phyloP scores from a whole-genome alignment of 2,329 filamentous ascomycete species.

The Claviceps monticola region DNA sequence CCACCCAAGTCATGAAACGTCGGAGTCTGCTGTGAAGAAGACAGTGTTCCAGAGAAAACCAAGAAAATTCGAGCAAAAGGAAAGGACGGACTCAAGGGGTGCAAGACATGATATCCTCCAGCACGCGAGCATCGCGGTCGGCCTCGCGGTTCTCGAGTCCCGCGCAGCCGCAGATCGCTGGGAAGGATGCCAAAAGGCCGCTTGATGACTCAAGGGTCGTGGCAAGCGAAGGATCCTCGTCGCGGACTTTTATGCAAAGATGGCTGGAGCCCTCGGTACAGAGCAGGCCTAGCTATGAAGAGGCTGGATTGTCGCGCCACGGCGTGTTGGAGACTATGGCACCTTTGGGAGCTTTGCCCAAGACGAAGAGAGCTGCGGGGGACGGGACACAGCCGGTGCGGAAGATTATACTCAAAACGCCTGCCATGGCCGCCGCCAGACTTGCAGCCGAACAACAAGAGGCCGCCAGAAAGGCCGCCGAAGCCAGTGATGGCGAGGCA shows the following conservation, averaged over 20 bases:
- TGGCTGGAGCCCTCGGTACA: slow-evolving; percentile 47
- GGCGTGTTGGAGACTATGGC: slow-evolving; percentile 77
- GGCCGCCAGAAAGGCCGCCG: slow-evolving; percentile 8
- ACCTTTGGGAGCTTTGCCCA: slow-evolving; percentile 61
- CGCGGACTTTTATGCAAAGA: slow-evolving; percentile 37
- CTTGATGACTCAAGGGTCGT: slow-evolving; percentile 24
- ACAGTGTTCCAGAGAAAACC: neutral
- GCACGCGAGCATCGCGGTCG: slow-evolving; percentile 35
- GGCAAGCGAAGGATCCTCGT: slow-evolving; percentile 18
- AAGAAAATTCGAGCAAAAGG: neutral
- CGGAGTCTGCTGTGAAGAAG: neutral
- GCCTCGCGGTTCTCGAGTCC: slow-evolving; percentile 41
- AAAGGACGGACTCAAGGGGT: too few species aligned
- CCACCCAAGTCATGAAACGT: slow-evolving; percentile 1
- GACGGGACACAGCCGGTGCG: slow-evolving; percentile 19
- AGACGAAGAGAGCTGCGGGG: slow-evolving; percentile 28
- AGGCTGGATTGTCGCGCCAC: slow-evolving; percentile 57
- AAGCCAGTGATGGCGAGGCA: slow-evolving; percentile 11
- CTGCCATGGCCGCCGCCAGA: slow-evolving; percentile 15
- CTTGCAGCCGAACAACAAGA: slow-evolving; percentile 10
- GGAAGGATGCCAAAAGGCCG: slow-evolving; percentile 14
- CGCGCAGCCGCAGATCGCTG: slow-evolving; percentile 18
- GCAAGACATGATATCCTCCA: slow-evolving; percentile 26
- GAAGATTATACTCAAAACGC: slow-evolving; percentile 33
- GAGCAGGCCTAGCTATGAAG: slow-evolving; percentile 60